phyloP scores from a whole-genome alignment of 768 basidiomycete species.

The Antrodiella citrinella region DNA sequence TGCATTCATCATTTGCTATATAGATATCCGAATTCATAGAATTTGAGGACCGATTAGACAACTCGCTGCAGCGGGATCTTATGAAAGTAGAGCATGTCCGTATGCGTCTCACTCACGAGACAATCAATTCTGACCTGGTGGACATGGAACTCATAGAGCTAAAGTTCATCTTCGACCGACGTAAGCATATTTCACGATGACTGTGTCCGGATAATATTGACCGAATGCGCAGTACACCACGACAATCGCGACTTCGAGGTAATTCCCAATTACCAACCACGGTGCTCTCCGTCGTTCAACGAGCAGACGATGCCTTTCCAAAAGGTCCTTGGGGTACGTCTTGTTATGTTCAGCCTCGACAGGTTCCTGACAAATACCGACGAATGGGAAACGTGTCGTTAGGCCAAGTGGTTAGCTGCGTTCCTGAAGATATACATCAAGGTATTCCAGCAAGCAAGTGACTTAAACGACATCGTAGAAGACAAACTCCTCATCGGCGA shows the following conservation, averaged over 20 bases:
- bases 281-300: conserved; percentile 39
- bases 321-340: conserved; percentile 53
- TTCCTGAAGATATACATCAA: conserved; percentile 76
- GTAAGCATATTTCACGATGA: no score
- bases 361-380: no score
- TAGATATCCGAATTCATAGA: conserved; percentile 79
- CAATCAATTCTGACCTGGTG: conserved; percentile 59
- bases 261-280: conserved; percentile 72
- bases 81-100: conserved; percentile 79
- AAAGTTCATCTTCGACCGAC: conserved; percentile 73
- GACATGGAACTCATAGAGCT: conserved; percentile 81
- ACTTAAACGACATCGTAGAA: conserved; percentile 73
- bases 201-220: no score
- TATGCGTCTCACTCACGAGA: conserved; percentile 74
- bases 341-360: neutral
- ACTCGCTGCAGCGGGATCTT: conserved; percentile 78
- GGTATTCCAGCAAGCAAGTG: conserved; percentile 69
- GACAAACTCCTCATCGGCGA: conserved; percentile 78
- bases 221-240: conserved; percentile 67
- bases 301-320: conserved; percentile 64
- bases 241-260: conserved; percentile 86
- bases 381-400: neutral
- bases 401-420: conserved; percentile 67
- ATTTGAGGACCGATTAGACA: conserved; percentile 76
- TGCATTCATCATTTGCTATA: no score